Base-by-base conservation (phyloP, 441 rosid genomes). In the Jatropha multifida region DNA sequence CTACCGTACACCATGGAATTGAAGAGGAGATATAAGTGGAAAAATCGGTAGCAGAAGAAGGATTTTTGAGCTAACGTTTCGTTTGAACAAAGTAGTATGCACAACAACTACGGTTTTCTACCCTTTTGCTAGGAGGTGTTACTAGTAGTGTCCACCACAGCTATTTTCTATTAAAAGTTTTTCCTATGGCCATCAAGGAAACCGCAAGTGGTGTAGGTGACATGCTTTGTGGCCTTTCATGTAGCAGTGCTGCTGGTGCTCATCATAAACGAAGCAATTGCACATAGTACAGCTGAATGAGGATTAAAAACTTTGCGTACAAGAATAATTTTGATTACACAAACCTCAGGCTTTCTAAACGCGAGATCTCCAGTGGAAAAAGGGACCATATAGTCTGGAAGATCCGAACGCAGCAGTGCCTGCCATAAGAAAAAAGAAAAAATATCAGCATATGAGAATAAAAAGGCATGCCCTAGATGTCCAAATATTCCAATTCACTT, bases 371-470 rank as follows among this genome's bases (percentile, higher is more conserved):
- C 59, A 5, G 90, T 83, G 18, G 83, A 80, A 85, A 92, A 92
- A n/a, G 99, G 99, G 49, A 93, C 97, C 81, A 96, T 90, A 82
- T 92, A 93, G 77, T 75, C 84, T 23, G 98, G 97, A 76, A 96
- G 97, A 87, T 96, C 97, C 70, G 87, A 84, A 48, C 98, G 88
- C 64, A 96, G 84, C 77, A 90, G 74, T 74, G 97, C 98, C 99
- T 96, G 87, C 74, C 76, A 85, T 65, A 71, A 75, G 3, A 70
- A 26, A 67, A 49, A 27, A 23, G 23, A 23, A 23, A 23, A 23
- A 23, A 23, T 23, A 23, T 23, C 23, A 23, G 23, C 23, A 23
- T 23, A 23, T 23, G 23, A 23, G 23, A 23, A 23, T 23, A 23
- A 23, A 23, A 23, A 23, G 23, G 23, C 23, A 23, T 42, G 46